A percentile compares a stretch with the other conserved stretches of the same genome.
Conservation (phyloP, 2,329 filamentous ascomycete genomes). For the Massarina eburnea region DNA sequence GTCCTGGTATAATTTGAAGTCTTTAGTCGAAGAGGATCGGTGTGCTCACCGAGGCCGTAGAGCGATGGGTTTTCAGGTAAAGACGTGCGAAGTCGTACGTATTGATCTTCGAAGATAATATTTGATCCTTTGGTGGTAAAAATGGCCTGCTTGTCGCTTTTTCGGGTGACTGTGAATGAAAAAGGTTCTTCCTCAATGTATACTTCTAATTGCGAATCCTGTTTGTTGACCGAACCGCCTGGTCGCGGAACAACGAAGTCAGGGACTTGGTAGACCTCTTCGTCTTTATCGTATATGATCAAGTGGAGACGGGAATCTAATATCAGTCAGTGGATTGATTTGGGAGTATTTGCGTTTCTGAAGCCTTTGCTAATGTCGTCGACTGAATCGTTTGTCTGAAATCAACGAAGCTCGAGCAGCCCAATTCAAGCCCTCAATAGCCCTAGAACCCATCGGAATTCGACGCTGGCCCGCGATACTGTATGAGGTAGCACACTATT, state of each 20-base stretch:
- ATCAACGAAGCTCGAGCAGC: too few species aligned
- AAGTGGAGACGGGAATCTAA: slow-evolving; percentile 69
- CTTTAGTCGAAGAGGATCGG: slow-evolving; percentile 67
- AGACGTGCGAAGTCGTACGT: slow-evolving; percentile 69
- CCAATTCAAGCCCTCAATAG: too few species aligned
- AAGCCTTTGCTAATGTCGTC: too few species aligned
- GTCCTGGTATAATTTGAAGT: slow-evolving; percentile 70
- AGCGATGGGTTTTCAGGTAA: slow-evolving; percentile 69
- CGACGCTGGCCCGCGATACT: too few species aligned
- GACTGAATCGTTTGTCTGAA: too few species aligned
- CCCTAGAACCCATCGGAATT: too few species aligned
- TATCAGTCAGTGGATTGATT: not conserved
- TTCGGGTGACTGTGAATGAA: slow-evolving; percentile 64
- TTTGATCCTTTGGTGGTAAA: slow-evolving; percentile 70
- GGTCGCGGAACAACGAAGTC: slow-evolving; percentile 69
- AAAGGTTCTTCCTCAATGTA: slow-evolving; percentile 61
- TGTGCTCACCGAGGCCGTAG: slow-evolving; percentile 78
- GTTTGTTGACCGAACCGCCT: slow-evolving; percentile 25
- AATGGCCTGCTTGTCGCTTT: slow-evolving; percentile 58
- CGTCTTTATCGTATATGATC: slow-evolving; percentile 68
- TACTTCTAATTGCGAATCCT: slow-evolving; percentile 54
- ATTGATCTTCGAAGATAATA: slow-evolving; percentile 76
- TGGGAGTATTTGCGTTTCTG: too few species aligned
- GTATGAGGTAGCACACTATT: too few species aligned
- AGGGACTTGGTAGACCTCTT: slow-evolving; percentile 74